phyloP scores from a whole-genome alignment of 257 asterid species.

The Plantago ovata region DNA sequence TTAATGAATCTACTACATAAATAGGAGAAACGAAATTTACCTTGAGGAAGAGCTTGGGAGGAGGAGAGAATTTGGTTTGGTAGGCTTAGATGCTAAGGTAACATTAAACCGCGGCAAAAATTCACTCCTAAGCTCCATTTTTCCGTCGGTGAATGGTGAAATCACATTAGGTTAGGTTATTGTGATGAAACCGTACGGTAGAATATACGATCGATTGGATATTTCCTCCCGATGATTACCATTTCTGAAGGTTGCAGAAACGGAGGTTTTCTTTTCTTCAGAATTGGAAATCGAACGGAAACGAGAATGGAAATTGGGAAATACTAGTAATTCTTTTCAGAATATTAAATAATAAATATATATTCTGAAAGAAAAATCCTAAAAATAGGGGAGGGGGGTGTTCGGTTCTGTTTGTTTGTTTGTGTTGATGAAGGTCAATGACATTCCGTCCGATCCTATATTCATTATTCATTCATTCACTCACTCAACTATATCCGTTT shows the following conservation, averaged over 20 bases:
- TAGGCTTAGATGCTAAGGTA: conserved; percentile 12
- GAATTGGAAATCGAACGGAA: conserved; percentile 1
- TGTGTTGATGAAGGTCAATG: background rate
- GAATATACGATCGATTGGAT: conserved; percentile 14
- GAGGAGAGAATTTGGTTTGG: conserved; percentile 26
- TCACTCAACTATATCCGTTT: background rate
- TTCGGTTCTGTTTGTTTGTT: too few relatives aligned
- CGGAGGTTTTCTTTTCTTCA: background rate
- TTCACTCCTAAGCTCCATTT: conserved; percentile 61
- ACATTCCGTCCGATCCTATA: too few relatives aligned
- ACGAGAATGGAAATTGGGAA: background rate
- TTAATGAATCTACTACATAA: too few relatives aligned
- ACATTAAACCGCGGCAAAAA: conserved; percentile 44
- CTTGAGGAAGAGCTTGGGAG: conserved; percentile 37
- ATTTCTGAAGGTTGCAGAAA: background rate
- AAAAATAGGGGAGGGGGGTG: too few relatives aligned
- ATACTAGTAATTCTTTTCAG: background rate
- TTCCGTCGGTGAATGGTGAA: background rate
- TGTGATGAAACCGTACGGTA: conserved; percentile 7
- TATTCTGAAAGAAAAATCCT: background rate
- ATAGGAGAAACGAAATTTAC: too few relatives aligned
- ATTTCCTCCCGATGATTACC: background rate
- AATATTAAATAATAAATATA: background rate
- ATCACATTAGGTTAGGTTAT: conserved; percentile 13
- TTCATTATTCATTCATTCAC: too few relatives aligned